Evolutionary conservation across 768 basidiomycete genomes (phyloP).

Genomic region (Hygrocybe coccinea): DNA sequence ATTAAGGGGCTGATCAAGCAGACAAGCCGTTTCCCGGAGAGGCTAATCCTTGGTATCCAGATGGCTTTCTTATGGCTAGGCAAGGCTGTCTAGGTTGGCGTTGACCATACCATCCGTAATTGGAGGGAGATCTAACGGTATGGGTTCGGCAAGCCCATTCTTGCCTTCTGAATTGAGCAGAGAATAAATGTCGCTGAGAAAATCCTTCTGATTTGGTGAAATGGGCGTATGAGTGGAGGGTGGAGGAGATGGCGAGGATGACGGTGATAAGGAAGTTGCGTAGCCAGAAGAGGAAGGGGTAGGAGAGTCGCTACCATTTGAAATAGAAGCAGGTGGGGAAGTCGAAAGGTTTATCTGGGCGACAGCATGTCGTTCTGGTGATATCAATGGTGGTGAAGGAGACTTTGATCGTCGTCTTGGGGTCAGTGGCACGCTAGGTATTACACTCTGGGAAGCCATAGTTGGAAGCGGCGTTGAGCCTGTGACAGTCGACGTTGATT

Average conservation of each 20-base stretch:
- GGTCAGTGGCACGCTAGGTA: constrained; percentile 16
- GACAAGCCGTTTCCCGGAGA: too few species aligned
- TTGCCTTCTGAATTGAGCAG: neutral
- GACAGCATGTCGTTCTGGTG: constrained; percentile 1
- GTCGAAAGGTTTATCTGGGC: constrained; percentile 19
- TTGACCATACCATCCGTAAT: too few species aligned
- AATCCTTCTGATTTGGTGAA: neutral
- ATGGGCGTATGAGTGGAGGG: neutral
- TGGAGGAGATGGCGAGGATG: constrained; percentile 32
- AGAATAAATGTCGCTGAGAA: neutral
- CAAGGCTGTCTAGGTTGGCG: too few species aligned
- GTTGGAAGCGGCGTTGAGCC: constrained; percentile 37
- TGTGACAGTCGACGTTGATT: constrained; percentile 48
- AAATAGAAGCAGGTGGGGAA: constrained; percentile 32
- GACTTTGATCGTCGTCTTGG: constrained; percentile 30
- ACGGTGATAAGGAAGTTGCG: constrained; percentile 42
- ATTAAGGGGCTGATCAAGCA: too few species aligned
- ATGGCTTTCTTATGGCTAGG: too few species aligned
- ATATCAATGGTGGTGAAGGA: constrained; percentile 12
- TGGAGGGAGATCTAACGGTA: too few species aligned
- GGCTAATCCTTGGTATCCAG: too few species aligned
- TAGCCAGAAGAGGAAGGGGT: constrained; percentile 56
- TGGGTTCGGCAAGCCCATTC: too few species aligned
- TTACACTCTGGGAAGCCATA: constrained; percentile 18
- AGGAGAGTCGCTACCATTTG: constrained; percentile 47